phyloP scores from a whole-genome alignment of 345 rosid genomes.

The Luvunga scandens region DNA sequence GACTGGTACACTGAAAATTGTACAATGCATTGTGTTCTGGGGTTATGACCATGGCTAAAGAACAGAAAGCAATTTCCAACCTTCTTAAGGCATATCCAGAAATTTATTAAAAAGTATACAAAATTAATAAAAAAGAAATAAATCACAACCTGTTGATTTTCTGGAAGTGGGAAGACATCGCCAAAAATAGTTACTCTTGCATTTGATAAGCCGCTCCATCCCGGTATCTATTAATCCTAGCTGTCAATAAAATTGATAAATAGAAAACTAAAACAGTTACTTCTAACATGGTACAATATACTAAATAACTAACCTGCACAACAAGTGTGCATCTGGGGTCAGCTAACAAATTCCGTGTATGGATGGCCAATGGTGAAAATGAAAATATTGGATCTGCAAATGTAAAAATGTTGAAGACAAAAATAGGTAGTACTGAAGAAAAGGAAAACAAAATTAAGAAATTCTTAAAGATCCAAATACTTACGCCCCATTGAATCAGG shows the following conservation, averaged over 20 bases:
- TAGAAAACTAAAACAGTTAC: slow-evolving; percentile 2
- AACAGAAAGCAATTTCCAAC: neutral
- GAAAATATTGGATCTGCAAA: slow-evolving; percentile 89
- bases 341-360: slow-evolving; percentile 83
- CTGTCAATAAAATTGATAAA: slow-evolving; percentile 29
- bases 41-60: neutral
- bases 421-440: neutral
- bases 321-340: slow-evolving; percentile 95
- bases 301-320: slow-evolving; percentile 66
- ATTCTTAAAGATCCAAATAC: slow-evolving; percentile 26
- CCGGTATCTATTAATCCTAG: slow-evolving; percentile 64
- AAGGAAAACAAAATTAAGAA: neutral
- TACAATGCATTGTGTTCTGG: neutral
- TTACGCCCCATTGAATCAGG: slow-evolving; percentile 92
- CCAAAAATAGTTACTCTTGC: slow-evolving; percentile 97
- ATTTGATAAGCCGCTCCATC: slow-evolving; percentile 98
- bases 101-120: neutral
- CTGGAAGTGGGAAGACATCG: slow-evolving; percentile 85
- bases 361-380: slow-evolving; percentile 93
- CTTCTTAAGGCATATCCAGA: neutral
- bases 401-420: neutral
- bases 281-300: neutral
- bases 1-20: neutral
- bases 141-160: slow-evolving; percentile 64
- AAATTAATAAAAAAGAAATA: neutral